Evolutionary conservation across 1,139 yeast species (phyloP).

Genomic region (Pichia sp.): DNA sequence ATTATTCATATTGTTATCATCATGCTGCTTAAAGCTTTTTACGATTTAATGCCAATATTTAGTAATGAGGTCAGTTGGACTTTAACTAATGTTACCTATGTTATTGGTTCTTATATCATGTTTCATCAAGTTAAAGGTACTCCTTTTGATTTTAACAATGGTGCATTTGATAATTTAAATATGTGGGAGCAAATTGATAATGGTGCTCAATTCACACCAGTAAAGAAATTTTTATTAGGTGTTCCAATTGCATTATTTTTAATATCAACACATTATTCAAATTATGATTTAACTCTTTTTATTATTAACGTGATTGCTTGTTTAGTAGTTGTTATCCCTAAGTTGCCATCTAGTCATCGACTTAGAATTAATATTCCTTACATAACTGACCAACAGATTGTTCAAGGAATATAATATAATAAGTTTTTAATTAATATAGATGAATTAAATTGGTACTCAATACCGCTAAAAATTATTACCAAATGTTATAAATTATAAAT

Average conservation of each 20-base stretch:
- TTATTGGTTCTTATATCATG: conserved; percentile 89
- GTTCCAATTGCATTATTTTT: conserved; percentile 87
- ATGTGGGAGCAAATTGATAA: conserved; percentile 99
- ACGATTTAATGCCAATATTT: conserved; percentile 69
- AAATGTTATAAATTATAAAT: too few species aligned
- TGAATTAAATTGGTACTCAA: too few species aligned
- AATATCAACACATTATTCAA: conserved; percentile 84
- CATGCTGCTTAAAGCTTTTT: conserved; percentile 62
- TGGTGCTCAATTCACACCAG: conserved; percentile 95
- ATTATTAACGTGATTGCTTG: conserved; percentile 76
- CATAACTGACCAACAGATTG: conserved; percentile 32
- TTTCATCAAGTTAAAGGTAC: conserved; percentile 95
- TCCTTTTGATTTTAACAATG: conserved; percentile 93
- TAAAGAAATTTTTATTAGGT: conserved; percentile 83
- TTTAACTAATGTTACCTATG: conserved; percentile 81
- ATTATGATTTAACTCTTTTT: conserved; percentile 74
- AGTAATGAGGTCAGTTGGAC: conserved; percentile 91
- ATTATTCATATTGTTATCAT: conserved; percentile 81
- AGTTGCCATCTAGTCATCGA: conserved; percentile 75
- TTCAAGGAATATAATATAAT: conserved; percentile 19
- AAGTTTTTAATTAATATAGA: too few species aligned
- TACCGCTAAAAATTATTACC: too few species aligned
- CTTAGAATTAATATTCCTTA: conserved; percentile 60
- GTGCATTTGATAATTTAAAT: conserved; percentile 91
- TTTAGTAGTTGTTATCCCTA: conserved; percentile 77